These are phyloP conservation scores for Microbotryum silenes-acaulis DNA, from an alignment of 1,284 basidiomycete genomes.

Conservation along the genomic window DNA sequence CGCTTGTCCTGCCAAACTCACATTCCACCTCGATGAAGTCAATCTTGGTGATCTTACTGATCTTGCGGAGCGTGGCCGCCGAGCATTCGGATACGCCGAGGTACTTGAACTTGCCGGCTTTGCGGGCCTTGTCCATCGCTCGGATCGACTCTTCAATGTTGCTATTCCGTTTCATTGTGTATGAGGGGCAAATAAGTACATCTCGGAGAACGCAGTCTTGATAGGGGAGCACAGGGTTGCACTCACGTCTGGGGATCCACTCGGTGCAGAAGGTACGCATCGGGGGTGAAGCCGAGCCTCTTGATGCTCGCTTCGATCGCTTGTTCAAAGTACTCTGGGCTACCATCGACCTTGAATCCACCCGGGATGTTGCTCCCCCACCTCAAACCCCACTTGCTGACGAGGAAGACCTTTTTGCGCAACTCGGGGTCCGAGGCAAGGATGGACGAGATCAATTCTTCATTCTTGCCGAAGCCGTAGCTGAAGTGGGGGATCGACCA, in stretches of 20 bases:
- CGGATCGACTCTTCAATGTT: conserved; percentile 47
- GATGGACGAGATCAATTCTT: conserved; percentile 27
- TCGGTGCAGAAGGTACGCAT: conserved; percentile 24
- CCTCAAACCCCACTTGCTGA: conserved; percentile 27
- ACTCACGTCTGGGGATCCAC: conserved; percentile 20
- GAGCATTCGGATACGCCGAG: conserved; percentile 56
- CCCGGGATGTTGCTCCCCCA: conserved; percentile 3
- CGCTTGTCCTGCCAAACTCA: conserved; percentile 41
- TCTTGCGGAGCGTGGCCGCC: conserved; percentile 54
- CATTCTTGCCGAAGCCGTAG: conserved; percentile 26
- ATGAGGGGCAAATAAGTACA: neutral
- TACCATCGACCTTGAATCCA: neutral
- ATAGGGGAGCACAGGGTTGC: neutral
- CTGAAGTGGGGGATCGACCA: neutral
- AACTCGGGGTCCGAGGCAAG: conserved; percentile 5
- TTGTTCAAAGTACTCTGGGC: conserved; percentile 12
- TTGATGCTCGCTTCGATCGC: conserved; percentile 18
- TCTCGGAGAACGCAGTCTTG: no score
- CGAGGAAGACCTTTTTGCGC: conserved; percentile 26
- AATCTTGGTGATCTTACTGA: conserved; percentile 42
- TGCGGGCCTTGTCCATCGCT: conserved; percentile 44
- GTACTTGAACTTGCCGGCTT: conserved; percentile 55
- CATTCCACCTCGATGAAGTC: conserved; percentile 34
- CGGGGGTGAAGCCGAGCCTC: conserved; percentile 18
- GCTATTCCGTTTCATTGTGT: neutral